Percentiles rank a stretch among this genome's conserved stretches.
Evolutionary conservation across 306 rosid genomes (phyloP).

Genomic region (Inga laurina): DNA sequence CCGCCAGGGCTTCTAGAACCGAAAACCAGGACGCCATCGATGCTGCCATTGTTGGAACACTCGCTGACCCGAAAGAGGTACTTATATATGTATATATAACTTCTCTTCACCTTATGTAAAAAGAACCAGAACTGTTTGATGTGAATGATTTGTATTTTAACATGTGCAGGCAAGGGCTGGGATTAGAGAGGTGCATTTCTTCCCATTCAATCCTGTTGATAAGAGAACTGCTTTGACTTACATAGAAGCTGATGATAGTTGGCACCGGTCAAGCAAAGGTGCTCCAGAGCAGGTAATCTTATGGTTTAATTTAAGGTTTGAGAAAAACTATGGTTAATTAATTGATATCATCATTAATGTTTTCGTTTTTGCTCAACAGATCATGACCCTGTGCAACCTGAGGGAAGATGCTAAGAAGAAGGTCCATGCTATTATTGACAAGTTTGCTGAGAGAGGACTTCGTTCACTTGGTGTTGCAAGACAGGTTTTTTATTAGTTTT

Average conservation of each 20-base stretch:
- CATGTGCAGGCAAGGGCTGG: constrained; percentile 88
- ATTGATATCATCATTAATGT: constrained; percentile 29
- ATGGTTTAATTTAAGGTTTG: too few relatives aligned
- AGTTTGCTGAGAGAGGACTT: constrained; percentile 96
- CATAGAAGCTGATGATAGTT: constrained; percentile 65
- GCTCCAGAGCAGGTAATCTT: constrained; percentile 93
- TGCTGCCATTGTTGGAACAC: constrained; percentile 98
- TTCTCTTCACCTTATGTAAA: background rate
- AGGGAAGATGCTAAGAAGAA: constrained; percentile 83
- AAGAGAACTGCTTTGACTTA: constrained; percentile 99
- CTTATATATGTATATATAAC: background rate
- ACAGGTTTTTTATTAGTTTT: constrained; percentile 60
- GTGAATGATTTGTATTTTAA: background rate
- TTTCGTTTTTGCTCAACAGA: constrained; percentile 44
- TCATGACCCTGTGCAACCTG: constrained; percentile 70
- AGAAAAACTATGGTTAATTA: background rate
- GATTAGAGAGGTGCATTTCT: constrained; percentile 84
- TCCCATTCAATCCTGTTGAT: constrained; percentile 94
- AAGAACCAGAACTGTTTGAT: background rate
- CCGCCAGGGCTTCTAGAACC: constrained; percentile 86
- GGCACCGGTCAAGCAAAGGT: constrained; percentile 98
- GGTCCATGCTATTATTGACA: constrained; percentile 73
- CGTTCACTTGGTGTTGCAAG: constrained; percentile 91
- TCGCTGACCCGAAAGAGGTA: constrained; percentile 99
- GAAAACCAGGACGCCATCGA: constrained; percentile 99